Percentiles rank a stretch among this genome's conserved stretches.
Evolutionary conservation across 1,139 yeast genomes (phyloP).

Genomic region (Debaryomyces robertsiae): DNA sequence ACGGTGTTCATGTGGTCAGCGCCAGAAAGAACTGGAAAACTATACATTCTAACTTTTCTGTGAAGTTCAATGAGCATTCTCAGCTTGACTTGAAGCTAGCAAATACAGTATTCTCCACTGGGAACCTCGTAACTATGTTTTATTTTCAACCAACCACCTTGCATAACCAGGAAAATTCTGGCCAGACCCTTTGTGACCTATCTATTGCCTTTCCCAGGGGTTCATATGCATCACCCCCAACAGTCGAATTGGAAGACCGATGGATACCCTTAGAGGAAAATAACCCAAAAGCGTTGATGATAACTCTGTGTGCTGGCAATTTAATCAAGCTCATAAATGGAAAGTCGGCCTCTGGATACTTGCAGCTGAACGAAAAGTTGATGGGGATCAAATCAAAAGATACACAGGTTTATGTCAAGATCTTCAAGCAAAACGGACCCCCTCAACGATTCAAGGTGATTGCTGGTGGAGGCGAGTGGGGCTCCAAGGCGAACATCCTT

Average conservation of each 20-base stretch:
- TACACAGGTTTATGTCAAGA: slow-evolving; percentile 49
- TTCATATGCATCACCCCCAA: slow-evolving; percentile 1
- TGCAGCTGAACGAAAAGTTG: slow-evolving; percentile 45
- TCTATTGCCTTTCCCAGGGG: slow-evolving; percentile 27
- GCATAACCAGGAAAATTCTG: slow-evolving; percentile 20
- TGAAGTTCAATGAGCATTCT: slow-evolving; percentile 22
- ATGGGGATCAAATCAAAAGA: slow-evolving; percentile 49
- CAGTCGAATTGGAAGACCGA: slow-evolving; percentile 23
- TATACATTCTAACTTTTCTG: slow-evolving; percentile 27
- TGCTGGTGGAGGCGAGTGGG: slow-evolving; percentile 73
- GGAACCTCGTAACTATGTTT: slow-evolving; percentile 40
- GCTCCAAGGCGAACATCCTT: slow-evolving; percentile 58
- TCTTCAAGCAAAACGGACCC: slow-evolving; percentile 22
- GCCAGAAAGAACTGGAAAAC: slow-evolving; percentile 45
- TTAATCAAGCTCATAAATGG: slow-evolving; percentile 52
- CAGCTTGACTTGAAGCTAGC: slow-evolving; percentile 34
- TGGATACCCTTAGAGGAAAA: slow-evolving; percentile 37
- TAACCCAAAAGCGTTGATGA: slow-evolving; percentile 23
- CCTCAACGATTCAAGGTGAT: slow-evolving; percentile 47
- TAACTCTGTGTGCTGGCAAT: slow-evolving; percentile 53
- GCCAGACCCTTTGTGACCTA: slow-evolving; percentile 36
- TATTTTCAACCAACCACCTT: slow-evolving; percentile 29
- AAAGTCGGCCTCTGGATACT: slow-evolving; percentile 52
- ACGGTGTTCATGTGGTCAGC: slow-evolving; percentile 36
- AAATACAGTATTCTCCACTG: slow-evolving; percentile 44